Base-by-base conservation (phyloP, 1,284 basidiomycete genomes). In the Melampsora larici-populina region DNA sequence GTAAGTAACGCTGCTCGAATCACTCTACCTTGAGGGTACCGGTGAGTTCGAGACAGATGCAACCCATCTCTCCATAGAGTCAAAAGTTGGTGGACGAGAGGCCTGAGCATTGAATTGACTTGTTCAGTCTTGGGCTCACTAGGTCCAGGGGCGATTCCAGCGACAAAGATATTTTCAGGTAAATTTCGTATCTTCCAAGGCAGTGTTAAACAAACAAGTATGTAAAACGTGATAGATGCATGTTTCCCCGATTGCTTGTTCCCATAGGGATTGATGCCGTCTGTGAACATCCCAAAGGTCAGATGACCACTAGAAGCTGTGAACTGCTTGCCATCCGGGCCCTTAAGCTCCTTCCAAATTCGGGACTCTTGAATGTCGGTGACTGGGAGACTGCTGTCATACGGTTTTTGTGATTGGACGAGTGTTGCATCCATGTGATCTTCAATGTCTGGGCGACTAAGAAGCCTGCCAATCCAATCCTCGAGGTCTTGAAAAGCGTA, bases 71-170 rank as follows among this genome's bases (percentile, higher is more conserved):
- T 21, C 82, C 83, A 85, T 31, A 84, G 79, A 13, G 72, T 65
- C 0, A 81, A 26, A 9, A 86, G 79, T 24, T 83, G 80, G 24
- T 83, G 79, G 9, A 85, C 79, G 2, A 85, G 46, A 3, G 81
- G 83, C 18, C 49, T 17, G 0, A 85, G 49, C 69, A 82, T 81
- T 43, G 82, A 81, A 70, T 85, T 84, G 36, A 84, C 70, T 21
- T 81, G 60, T 13, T 82, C 81, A 0, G 82, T 66, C 29, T 79
- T 79, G 0, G 86, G 85, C 75, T 85, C 83, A 13, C 80, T 79
- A 3, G 84, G 85, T 13, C 84, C 85, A 21, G 86, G 86, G 21
- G 86, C 82, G 51, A 85, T 80, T 2, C 83, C 83, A 21, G 80
- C 70, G 6, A 81, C 43, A 46, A 65, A 78, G 29, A 80, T 70